Evolutionary conservation across 1,284 basidiomycete genomes (phyloP).

Genomic region (Apiotrichum brassicae): DNA sequence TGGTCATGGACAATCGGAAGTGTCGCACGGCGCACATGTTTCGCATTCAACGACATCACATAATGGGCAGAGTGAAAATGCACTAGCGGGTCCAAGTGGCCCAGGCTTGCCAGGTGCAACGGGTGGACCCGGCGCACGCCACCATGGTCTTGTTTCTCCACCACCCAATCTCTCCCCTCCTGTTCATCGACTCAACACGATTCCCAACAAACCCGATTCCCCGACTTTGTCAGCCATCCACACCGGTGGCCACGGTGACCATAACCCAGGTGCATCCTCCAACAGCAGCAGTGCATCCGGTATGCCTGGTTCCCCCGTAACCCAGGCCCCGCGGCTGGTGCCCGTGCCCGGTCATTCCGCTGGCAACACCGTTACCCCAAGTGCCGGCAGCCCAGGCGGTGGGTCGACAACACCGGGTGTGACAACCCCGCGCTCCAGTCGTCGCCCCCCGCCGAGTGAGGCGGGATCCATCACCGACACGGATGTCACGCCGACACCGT

Average conservation of each 20-base stretch:
- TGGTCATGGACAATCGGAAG: no score
- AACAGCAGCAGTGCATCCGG: neutral
- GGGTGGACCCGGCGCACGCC: constrained; percentile 1
- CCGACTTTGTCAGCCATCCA: neutral
- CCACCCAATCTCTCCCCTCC: neutral
- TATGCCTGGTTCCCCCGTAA: neutral
- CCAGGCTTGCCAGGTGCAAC: neutral
- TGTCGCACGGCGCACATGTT: no score
- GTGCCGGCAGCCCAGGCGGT: neutral
- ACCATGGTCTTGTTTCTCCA: constrained; percentile 1
- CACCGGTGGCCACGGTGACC: neutral
- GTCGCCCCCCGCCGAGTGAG: neutral
- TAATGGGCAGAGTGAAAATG: neutral
- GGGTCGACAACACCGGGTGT: neutral
- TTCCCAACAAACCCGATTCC: neutral
- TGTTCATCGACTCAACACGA: neutral
- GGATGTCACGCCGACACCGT: constrained; percentile 1
- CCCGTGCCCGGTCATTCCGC: neutral
- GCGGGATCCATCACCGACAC: neutral
- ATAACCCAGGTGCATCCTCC: neutral
- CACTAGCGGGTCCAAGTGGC: neutral
- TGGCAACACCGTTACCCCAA: neutral
- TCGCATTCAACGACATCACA: neutral
- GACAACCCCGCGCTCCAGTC: neutral
- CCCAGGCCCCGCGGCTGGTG: neutral